Evolutionary conservation across 1,284 basidiomycete genomes (phyloP).

Genomic region (Abortiporus biennis): DNA sequence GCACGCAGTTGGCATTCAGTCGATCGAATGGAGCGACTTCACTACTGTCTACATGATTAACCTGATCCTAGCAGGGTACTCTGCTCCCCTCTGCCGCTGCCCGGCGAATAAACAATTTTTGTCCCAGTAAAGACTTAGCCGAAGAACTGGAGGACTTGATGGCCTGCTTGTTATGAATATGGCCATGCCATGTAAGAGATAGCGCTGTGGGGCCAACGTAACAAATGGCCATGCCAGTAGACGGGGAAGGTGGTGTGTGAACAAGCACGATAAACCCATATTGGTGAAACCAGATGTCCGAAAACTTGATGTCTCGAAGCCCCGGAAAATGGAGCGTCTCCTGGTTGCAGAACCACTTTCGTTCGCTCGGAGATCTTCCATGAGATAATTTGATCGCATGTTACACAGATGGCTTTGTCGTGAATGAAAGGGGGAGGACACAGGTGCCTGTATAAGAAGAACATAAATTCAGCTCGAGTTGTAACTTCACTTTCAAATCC

Average conservation of each 20-base stretch:
- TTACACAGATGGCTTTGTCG: conserved; percentile 6
- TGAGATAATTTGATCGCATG: conserved; percentile 3
- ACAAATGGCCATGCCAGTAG: conserved; percentile 3
- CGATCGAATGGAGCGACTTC: no score
- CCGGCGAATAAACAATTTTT: background rate
- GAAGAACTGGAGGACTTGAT: conserved; percentile 5
- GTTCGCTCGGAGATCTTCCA: conserved; percentile 7
- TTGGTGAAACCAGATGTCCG: background rate
- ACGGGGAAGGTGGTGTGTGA: conserved; percentile 6
- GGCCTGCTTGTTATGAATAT: background rate
- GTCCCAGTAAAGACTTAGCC: background rate
- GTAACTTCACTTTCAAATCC: conserved; percentile 1
- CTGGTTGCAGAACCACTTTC: conserved; percentile 7
- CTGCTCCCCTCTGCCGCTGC: no score
- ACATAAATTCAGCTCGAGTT: conserved; percentile 7
- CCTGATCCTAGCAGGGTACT: no score
- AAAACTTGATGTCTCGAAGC: conserved; percentile 5
- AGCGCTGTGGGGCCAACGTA: conserved; percentile 8
- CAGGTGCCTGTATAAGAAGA: conserved; percentile 1
- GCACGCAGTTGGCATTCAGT: no score
- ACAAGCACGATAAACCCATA: conserved; percentile 2
- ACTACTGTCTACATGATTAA: no score
- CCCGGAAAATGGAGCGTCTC: conserved; percentile 3
- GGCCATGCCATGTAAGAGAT: conserved; percentile 1
- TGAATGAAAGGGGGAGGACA: conserved; percentile 6